Base-by-base conservation (phyloP, 2,329 filamentous ascomycete genomes). In the Hypoxylon sp. region DNA sequence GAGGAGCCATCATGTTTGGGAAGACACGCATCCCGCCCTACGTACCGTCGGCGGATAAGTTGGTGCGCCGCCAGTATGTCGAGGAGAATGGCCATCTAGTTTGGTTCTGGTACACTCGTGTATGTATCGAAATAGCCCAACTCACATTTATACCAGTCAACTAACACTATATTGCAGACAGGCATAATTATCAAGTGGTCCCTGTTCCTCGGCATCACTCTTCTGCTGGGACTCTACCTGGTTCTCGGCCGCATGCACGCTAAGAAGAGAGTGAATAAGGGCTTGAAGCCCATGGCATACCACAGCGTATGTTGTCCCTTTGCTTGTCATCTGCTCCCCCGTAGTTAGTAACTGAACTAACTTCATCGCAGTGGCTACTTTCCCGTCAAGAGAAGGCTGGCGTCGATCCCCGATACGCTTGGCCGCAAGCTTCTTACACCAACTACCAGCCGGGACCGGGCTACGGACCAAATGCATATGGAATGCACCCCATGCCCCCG, bases 191-290 rank as follows among this genome's bases (percentile, higher is more conserved):
- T 93, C 74, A 92, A 93, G 79, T 95, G 92, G 88, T 84, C 86
- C 51, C 80, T 95, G 66, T 88, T 94, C 75, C 86, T 87, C 67
- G 81, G 83, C 68, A 77, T 95, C 71, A 82, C 92, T 73, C 65
- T 85, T 61, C 62, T 89, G 66, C 80, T 93, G 74, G 77, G 88
- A 57, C 74, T 84, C 46, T 93, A 89, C 83, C 83, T 94, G 74
- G 72, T 92, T 59, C 83, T 88, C 65, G 92, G 91, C 67, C 91
- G 92, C 78, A 80, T 87, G 51, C 93, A 95, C 79, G 93, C 92
- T 50, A 88, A 88, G 77, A 80, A 81, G 50, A 85, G 93, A 51
- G 83, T 94, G 70, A 84, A 82, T 67, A 90, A 89, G 77, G 92
- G 92, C 1, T 82, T 89, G 39, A 82, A 84, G 17, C 90, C 92